Evolutionary conservation across 2,329 filamentous ascomycete species (phyloP).

Genomic region (Exophiala sp.): DNA sequence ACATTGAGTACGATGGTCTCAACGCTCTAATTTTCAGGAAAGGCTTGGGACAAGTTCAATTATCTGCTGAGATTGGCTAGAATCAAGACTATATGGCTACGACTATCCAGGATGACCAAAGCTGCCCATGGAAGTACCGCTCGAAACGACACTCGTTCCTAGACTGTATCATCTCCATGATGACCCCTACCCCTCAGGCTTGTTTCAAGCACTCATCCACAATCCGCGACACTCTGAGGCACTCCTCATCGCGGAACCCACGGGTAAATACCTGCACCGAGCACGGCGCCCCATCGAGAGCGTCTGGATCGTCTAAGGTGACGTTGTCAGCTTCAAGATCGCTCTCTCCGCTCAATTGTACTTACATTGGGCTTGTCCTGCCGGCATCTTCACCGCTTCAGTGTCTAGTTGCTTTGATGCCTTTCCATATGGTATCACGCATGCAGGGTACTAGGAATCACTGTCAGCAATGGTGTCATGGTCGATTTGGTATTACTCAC

Average conservation of each 20-base stretch:
- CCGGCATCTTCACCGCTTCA: constrained; percentile 9
- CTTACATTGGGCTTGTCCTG: constrained; percentile 27
- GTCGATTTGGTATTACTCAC: constrained; percentile 33
- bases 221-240: constrained; percentile 29
- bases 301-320: constrained; percentile 25
- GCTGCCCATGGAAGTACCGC: no score
- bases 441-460: constrained; percentile 20
- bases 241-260: constrained; percentile 33
- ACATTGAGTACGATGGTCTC: constrained; percentile 17
- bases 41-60: constrained; percentile 11
- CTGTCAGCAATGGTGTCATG: not conserved
- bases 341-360: not conserved
- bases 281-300: constrained; percentile 31
- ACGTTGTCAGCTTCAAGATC: not conserved
- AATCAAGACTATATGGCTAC: not conserved
- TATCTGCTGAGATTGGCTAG: constrained; percentile 1
- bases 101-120: not conserved
- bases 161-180: no score
- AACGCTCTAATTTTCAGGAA: constrained; percentile 14
- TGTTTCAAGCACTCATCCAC: constrained; percentile 30
- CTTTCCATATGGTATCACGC: constrained; percentile 22
- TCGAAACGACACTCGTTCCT: not conserved
- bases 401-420: constrained; percentile 18
- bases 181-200: not conserved
- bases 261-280: constrained; percentile 32